These are phyloP conservation scores for Aphanomyces euteiches DNA, from an alignment of 352 stramenopile genomes.

Conservation along the genomic window DNA sequence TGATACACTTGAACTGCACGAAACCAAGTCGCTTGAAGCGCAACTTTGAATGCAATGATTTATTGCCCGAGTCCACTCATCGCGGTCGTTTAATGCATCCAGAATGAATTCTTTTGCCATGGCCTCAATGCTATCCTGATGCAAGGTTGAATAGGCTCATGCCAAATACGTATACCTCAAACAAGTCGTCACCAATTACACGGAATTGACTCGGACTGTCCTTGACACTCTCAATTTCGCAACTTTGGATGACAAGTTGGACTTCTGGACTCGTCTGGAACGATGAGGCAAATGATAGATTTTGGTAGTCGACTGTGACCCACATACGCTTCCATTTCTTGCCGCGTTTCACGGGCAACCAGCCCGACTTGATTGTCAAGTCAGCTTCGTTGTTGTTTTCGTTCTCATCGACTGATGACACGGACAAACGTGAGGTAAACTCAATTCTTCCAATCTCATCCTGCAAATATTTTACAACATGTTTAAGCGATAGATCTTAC, in stretches of 20 bases:
- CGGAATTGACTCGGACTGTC: conserved; percentile 33
- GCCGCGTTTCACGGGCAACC: conserved; percentile 38
- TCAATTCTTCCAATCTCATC: conserved; percentile 44
- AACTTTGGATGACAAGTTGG: conserved; percentile 12
- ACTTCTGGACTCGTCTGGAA: conserved; percentile 20
- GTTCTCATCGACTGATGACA: conserved; percentile 62
- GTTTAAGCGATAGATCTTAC: conserved; percentile 43
- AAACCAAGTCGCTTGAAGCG: conserved; percentile 35
- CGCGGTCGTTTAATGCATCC: conserved; percentile 53
- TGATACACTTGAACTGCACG: conserved; percentile 64
- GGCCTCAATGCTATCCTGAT: conserved; percentile 31
- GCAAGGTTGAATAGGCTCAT: not conserved
- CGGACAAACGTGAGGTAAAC: conserved; percentile 53
- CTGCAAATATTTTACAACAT: conserved; percentile 41
- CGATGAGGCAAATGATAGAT: conserved; percentile 12
- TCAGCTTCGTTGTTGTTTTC: conserved; percentile 61
- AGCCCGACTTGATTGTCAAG: conserved; percentile 84
- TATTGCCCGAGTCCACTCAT: conserved; percentile 79
- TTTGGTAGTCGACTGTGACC: conserved; percentile 29
- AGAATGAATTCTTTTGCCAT: conserved; percentile 61
- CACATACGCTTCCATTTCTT: conserved; percentile 20
- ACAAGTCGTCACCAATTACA: conserved; percentile 4
- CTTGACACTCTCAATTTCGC: conserved; percentile 51
- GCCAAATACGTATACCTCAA: conserved; percentile 2
- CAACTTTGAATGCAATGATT: conserved; percentile 69